Conservation (phyloP, 2,329 filamentous ascomycete species). For the Aspergillus fumigatus region DNA sequence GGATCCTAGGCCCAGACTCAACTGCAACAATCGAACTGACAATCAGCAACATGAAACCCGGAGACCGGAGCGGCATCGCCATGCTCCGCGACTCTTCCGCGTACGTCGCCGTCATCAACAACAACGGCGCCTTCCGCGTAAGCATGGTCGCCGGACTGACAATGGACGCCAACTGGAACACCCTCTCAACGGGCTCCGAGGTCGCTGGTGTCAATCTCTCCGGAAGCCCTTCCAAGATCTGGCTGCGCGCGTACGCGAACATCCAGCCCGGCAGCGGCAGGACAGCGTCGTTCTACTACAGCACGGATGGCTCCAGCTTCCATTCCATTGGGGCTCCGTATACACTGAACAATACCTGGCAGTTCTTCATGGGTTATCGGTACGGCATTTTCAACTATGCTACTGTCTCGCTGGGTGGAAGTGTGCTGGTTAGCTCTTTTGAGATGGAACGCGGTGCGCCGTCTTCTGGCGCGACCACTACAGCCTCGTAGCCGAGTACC, state of each 20-base stretch:
- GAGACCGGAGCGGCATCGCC: conserved; percentile 51
- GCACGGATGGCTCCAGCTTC: conserved; percentile 41
- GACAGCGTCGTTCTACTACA: conserved; percentile 40
- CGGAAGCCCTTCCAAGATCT: conserved; percentile 24
- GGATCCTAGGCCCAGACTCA: conserved; percentile 39
- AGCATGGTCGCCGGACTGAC: conserved; percentile 37
- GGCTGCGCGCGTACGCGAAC: conserved; percentile 36
- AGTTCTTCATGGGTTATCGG: conserved; percentile 48
- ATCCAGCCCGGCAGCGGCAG: conserved; percentile 27
- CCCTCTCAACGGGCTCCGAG: conserved; percentile 25
- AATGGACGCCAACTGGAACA: conserved; percentile 32
- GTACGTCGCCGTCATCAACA: conserved; percentile 49
- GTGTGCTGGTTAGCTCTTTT: conserved; percentile 17
- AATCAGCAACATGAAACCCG: conserved; percentile 46
- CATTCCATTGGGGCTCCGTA: conserved; percentile 30
- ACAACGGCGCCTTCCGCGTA: conserved; percentile 26
- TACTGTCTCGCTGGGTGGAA: conserved; percentile 41
- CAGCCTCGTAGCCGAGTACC: not conserved
- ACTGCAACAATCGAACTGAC: conserved; percentile 50
- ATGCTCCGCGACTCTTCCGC: conserved; percentile 52
- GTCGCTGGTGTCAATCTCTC: conserved; percentile 15
- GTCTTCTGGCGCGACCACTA: not conserved
- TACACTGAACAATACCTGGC: conserved; percentile 41
- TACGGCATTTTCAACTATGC: conserved; percentile 51
- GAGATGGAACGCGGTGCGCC: not conserved